Evolutionary conservation across 2,329 filamentous ascomycete genomes (phyloP).

Genomic region (Thielaviopsis punctulata): DNA sequence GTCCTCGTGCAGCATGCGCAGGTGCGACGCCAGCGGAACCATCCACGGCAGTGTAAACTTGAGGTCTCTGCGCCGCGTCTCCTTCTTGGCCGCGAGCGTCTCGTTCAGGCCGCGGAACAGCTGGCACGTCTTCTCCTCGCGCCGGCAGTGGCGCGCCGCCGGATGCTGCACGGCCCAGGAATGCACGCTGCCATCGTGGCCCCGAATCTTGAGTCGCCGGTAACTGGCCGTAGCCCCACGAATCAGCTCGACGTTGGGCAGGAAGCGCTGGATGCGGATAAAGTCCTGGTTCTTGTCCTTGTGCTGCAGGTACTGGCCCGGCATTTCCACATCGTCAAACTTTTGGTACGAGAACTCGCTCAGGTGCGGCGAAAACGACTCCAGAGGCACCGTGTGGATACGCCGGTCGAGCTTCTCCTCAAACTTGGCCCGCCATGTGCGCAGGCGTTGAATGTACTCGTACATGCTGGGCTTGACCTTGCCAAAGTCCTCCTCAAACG

Average conservation of each 20-base stretch:
- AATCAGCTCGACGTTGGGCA: constrained; percentile 86
- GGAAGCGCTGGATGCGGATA: constrained; percentile 87
- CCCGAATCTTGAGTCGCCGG: constrained; percentile 83
- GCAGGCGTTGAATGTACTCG: constrained; percentile 93
- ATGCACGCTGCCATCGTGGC: constrained; percentile 94
- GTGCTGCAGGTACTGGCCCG: constrained; percentile 90
- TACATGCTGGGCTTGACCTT: constrained; percentile 90
- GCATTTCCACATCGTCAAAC: constrained; percentile 95
- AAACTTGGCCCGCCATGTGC: constrained; percentile 92
- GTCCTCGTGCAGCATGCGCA: constrained; percentile 91
- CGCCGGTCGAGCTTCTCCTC: constrained; percentile 92
- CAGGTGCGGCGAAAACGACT: constrained; percentile 74
- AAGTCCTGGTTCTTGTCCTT: constrained; percentile 99
- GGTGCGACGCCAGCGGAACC: constrained; percentile 86
- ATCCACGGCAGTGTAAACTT: constrained; percentile 94
- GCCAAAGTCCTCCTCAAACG: constrained; percentile 97
- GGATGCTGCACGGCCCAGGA: constrained; percentile 94
- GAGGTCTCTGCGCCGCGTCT: constrained; percentile 79
- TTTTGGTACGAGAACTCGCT: constrained; percentile 96
- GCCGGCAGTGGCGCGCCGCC: constrained; percentile 74
- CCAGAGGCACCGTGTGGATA: constrained; percentile 54
- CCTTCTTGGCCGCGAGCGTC: constrained; percentile 78
- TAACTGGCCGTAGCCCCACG: constrained; percentile 83
- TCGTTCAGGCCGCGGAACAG: constrained; percentile 97
- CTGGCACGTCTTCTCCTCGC: constrained; percentile 89